Conservation (phyloP, 1,139 yeast species). For the Tardiomyces blankii region DNA sequence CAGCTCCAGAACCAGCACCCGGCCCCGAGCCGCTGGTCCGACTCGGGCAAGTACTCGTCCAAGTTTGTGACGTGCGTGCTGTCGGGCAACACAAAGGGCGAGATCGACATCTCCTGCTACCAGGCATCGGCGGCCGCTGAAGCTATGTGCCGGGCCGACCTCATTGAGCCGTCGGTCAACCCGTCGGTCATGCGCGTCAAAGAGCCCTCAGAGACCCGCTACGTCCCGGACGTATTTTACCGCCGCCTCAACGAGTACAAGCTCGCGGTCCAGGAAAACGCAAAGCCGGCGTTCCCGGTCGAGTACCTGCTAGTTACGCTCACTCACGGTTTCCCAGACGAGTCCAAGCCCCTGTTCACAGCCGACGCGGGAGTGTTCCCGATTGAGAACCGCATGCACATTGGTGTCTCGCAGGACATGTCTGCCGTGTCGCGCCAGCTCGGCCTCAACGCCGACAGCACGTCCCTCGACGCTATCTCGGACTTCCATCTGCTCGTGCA, state of each 20-base stretch:
- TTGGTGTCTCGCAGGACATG: constrained; percentile 68
- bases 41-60: constrained; percentile 63
- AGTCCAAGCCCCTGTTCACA: constrained; percentile 33
- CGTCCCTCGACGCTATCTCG: constrained; percentile 32
- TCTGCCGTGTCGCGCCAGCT: constrained; percentile 38
- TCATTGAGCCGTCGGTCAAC: constrained; percentile 79
- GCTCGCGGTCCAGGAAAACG: constrained; percentile 74
- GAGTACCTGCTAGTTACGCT: constrained; percentile 82
- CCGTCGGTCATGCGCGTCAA: constrained; percentile 82
- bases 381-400: constrained; percentile 64
- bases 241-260: constrained; percentile 82
- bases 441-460: constrained; percentile 25
- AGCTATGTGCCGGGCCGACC: constrained; percentile 75
- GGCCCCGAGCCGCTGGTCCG: constrained; percentile 56
- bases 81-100: constrained; percentile 76
- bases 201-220: constrained; percentile 55
- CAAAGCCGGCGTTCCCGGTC: constrained; percentile 93
- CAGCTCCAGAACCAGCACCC: constrained; percentile 58
- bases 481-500: constrained; percentile 70
- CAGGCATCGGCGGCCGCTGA: constrained; percentile 87
- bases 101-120: constrained; percentile 82
- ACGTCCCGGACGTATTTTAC: constrained; percentile 91
- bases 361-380: constrained; percentile 40
- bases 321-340: constrained; percentile 84
- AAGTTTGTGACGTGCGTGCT: constrained; percentile 90